Conservation (phyloP, 495 filamentous ascomycete species). For the Aspergillus bertholletiae region DNA sequence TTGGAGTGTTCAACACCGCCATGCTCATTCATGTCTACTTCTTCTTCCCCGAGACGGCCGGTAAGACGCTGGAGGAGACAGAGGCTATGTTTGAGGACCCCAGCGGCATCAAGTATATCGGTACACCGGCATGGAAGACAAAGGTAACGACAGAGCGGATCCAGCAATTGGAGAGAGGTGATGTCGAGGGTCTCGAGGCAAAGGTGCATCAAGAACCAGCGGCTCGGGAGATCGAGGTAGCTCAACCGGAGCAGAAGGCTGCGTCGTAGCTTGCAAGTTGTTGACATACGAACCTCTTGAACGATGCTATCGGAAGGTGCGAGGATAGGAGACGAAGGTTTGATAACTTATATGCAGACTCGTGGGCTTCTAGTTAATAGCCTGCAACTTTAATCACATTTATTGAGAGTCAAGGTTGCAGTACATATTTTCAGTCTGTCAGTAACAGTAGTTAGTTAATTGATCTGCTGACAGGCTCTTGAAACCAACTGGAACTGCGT, state of each 20-base stretch:
- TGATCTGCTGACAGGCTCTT: no score
- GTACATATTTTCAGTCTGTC: no score
- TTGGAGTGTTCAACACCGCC: slow-evolving; percentile 66
- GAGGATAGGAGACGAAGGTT: no score
- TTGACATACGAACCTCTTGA: no score
- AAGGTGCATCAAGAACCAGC: neutral
- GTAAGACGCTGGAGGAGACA: slow-evolving; percentile 77
- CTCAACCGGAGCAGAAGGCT: neutral
- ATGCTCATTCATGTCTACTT: slow-evolving; percentile 76
- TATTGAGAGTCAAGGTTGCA: no score
- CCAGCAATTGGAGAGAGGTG: slow-evolving; percentile 3
- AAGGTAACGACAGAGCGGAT: neutral
- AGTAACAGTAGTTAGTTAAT: no score
- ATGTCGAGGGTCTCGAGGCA: slow-evolving; percentile 4
- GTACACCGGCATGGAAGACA: slow-evolving; percentile 68
- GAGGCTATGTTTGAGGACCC: slow-evolving; percentile 65
- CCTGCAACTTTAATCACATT: no score
- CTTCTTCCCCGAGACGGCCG: slow-evolving; percentile 75
- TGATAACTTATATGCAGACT: no score
- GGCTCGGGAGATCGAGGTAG: neutral
- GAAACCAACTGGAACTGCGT: no score
- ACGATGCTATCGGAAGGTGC: no score
- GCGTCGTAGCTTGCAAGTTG: neutral
- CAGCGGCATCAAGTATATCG: slow-evolving; percentile 57
- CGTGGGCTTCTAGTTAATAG: no score